Evolutionary conservation across 768 basidiomycete species (phyloP).

Genomic region (Austroboletus festivus): DNA sequence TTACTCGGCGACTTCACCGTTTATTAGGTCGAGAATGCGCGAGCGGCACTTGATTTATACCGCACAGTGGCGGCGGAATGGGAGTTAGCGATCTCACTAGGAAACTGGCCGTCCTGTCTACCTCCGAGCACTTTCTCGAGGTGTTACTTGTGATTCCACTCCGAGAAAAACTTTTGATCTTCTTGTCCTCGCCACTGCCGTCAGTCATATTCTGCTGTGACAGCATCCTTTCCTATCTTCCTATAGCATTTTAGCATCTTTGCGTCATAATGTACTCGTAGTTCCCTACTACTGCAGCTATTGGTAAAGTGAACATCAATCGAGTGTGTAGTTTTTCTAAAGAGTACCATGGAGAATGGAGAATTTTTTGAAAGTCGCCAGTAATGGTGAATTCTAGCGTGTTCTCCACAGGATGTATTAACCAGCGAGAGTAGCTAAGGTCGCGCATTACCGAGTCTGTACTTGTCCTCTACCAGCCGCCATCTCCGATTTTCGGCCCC

Average conservation of each 20-base stretch:
- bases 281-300: conserved; percentile 9
- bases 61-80: conserved; percentile 60
- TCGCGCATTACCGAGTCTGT: no score
- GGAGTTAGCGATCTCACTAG: conserved; percentile 57
- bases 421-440: no score
- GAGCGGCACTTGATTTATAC: conserved; percentile 52
- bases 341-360: not conserved
- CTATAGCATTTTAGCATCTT: conserved; percentile 11
- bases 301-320: conserved; percentile 17
- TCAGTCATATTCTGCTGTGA: conserved; percentile 4
- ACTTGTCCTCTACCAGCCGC: conserved; percentile 24
- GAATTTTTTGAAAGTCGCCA: no score
- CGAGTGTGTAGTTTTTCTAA: conserved; percentile 1
- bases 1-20: conserved; percentile 12
- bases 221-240: not conserved
- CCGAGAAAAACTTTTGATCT: conserved; percentile 6
- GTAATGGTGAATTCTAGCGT: no score
- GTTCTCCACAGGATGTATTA: no score
- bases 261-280: conserved; percentile 24
- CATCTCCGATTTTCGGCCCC: conserved; percentile 33
- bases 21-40: conserved; percentile 71
- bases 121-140: conserved; percentile 80
- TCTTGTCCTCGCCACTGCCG: conserved; percentile 12
- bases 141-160: conserved; percentile 55
- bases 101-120: conserved; percentile 72